Evolutionary conservation across 2,329 filamentous ascomycete genomes (phyloP).

Genomic region (Calonectria hawksworthii): DNA sequence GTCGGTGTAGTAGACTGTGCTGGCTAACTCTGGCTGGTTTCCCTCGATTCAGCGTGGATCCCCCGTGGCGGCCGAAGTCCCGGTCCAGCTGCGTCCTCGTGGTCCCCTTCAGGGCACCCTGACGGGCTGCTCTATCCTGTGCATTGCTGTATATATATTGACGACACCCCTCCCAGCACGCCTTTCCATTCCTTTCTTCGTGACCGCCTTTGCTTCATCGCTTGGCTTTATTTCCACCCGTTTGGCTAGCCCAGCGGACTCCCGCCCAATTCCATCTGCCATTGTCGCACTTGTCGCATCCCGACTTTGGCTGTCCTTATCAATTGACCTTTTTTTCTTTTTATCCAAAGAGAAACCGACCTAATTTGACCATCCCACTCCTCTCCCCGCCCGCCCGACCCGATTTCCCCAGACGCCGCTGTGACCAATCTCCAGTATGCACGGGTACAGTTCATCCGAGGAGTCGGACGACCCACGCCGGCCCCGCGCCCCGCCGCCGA

Average conservation of each 20-base stretch:
- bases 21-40: neutral
- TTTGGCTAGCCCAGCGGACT: neutral
- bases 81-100: neutral
- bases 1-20: slow-evolving; percentile 9
- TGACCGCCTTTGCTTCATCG: slow-evolving; percentile 17
- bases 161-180: slow-evolving; percentile 17
- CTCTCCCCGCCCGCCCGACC: too few relatives aligned
- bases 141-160: neutral
- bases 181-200: slow-evolving; percentile 1
- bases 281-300: neutral
- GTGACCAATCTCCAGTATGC: slow-evolving; percentile 46
- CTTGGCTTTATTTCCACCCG: neutral
- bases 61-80: slow-evolving; percentile 19
- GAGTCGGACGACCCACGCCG: slow-evolving; percentile 63
- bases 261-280: neutral
- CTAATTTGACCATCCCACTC: neutral
- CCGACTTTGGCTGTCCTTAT: neutral
- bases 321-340: neutral
- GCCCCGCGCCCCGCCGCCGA: slow-evolving; percentile 51
- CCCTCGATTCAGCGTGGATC: neutral
- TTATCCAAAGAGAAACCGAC: neutral
- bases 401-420: neutral
- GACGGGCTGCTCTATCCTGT: neutral
- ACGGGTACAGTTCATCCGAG: slow-evolving; percentile 65
- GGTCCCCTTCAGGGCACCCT: neutral